Conservation (phyloP, 2,329 filamentous ascomycete species). For the Seiridium unicorne region DNA sequence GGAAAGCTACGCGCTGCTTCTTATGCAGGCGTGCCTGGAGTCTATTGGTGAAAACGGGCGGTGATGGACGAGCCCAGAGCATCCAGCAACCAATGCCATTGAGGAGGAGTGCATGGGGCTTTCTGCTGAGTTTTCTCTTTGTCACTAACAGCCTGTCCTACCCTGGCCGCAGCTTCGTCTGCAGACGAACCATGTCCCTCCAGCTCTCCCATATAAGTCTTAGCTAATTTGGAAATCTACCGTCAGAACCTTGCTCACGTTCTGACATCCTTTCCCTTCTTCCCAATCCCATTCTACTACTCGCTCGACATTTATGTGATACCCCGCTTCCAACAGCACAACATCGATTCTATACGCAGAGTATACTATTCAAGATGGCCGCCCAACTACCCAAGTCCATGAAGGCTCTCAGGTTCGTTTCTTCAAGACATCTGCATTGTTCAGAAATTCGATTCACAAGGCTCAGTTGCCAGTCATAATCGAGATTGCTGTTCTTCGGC, state of each 20-base stretch:
- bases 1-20: background rate
- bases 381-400: conserved; percentile 32
- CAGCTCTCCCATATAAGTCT: background rate
- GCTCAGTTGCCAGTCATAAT: too few relatives aligned
- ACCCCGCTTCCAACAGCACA: background rate
- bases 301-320: background rate
- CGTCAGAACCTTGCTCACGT: too few relatives aligned
- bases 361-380: conserved; percentile 25
- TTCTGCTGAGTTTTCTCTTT: background rate
- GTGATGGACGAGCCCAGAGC: background rate
- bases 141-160: background rate
- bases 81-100: background rate
- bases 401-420: conserved; percentile 58
- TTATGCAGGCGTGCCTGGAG: background rate
- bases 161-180: background rate
- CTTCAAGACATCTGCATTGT: background rate
- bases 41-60: background rate
- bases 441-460: too few relatives aligned
- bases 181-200: background rate
- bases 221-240: background rate
- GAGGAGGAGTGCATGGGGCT: background rate
- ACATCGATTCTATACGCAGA: conserved; percentile 10
- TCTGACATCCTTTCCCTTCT: background rate
- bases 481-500: background rate
- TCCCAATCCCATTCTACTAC: background rate